Percentiles rank a stretch among this genome's conserved stretches.
phyloP scores from a whole-genome alignment of 2,329 filamentous ascomycete genomes.

The Talaromyces funiculosus region DNA sequence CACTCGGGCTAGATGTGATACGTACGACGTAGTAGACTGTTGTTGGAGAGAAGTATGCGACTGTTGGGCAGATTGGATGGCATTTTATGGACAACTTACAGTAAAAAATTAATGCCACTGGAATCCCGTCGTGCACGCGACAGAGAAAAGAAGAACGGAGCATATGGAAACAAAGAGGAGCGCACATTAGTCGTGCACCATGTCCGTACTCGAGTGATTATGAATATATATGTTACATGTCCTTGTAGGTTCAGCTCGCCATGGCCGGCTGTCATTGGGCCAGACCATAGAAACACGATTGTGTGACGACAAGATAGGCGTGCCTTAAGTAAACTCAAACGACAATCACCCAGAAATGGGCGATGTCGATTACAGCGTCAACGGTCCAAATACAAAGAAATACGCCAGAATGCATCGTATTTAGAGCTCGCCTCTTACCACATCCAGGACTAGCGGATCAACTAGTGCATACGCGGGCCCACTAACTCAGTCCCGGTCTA shows the following conservation, averaged over 20 bases:
- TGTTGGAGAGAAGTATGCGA: background rate
- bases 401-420: background rate
- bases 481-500: background rate
- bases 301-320: background rate
- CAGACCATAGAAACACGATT: background rate
- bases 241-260: background rate
- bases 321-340: background rate
- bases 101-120: background rate
- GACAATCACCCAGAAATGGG: background rate
- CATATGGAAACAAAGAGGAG: background rate
- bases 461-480: background rate
- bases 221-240: background rate
- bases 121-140: background rate
- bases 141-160: background rate
- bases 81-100: background rate
- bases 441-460: background rate
- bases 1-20: background rate
- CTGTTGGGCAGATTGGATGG: too few relatives aligned
- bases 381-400: background rate
- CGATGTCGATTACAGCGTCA: too few relatives aligned
- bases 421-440: background rate
- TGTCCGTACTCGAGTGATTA: background rate
- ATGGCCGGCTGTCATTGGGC: background rate
- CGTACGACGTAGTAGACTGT: background rate
- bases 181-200: background rate